phyloP scores from a whole-genome alignment of 345 rosid species.

The Reutealis trisperma region DNA sequence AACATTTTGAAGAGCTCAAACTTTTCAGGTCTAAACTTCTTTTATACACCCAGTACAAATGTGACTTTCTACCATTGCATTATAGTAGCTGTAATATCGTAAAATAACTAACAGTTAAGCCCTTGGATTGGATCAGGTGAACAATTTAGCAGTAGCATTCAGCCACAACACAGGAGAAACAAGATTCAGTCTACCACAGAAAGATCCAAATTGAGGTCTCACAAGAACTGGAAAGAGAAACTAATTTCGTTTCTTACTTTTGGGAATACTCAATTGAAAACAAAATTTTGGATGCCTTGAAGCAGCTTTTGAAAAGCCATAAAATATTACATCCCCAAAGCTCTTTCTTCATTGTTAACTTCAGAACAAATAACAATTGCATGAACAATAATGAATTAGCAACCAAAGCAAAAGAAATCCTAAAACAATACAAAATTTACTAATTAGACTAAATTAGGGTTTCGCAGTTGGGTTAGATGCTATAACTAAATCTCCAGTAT shows the following conservation, averaged over 20 bases:
- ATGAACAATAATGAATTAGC: neutral
- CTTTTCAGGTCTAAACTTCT: neutral
- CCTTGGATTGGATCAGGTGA: neutral
- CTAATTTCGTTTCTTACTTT: neutral
- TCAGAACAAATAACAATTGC: neutral
- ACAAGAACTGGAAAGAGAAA: neutral
- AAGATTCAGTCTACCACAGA: neutral
- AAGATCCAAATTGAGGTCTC: neutral
- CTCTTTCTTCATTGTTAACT: neutral
- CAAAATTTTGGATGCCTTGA: too few species aligned
- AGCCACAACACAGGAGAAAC: neutral
- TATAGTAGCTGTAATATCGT: neutral
- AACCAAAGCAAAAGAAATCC: too few species aligned
- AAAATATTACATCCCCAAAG: neutral
- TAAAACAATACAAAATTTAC: neutral
- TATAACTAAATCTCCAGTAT: neutral
- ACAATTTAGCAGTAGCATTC: neutral
- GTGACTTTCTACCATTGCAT: neutral
- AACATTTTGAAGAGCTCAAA: too few species aligned
- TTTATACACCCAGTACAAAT: neutral
- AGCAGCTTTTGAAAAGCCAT: neutral
- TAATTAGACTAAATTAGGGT: constrained; percentile 4
- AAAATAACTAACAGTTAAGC: neutral
- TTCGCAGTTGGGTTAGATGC: neutral
- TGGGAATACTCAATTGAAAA: neutral